Evolutionary conservation across 2,329 filamentous ascomycete genomes (phyloP).

Genomic region (Verticillium isaacii): DNA sequence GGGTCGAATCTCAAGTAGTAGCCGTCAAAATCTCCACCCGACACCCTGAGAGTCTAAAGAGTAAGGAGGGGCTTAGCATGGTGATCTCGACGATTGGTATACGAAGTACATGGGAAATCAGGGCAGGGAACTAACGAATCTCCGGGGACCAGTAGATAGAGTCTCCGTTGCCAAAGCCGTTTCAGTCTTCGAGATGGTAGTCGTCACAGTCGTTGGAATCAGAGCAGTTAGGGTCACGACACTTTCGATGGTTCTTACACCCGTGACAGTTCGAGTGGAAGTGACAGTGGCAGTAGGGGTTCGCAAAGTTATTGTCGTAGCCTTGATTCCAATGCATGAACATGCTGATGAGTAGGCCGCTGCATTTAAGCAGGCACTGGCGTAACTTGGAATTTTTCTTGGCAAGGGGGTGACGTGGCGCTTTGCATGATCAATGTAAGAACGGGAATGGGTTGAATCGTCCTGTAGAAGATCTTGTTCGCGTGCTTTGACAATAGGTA

Average conservation of each 20-base stretch:
- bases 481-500: not conserved
- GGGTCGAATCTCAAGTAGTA: too few species aligned
- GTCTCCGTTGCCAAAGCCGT: constrained; percentile 3
- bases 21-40: too few species aligned
- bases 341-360: constrained; percentile 15
- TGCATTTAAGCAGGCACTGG: constrained; percentile 11
- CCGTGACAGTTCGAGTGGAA: constrained; percentile 21
- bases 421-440: not conserved
- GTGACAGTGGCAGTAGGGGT: constrained; percentile 31
- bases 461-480: too few species aligned
- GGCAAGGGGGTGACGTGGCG: constrained; percentile 1
- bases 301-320: constrained; percentile 9
- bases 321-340: constrained; percentile 13
- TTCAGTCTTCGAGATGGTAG: not conserved
- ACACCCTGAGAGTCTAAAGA: too few species aligned
- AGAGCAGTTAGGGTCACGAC: constrained; percentile 4
- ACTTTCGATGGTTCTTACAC: constrained; percentile 1
- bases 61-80: too few species aligned
- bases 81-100: too few species aligned
- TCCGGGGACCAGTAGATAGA: not conserved
- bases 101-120: too few species aligned
- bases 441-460: not conserved
- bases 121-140: not conserved
- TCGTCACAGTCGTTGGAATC: constrained; percentile 1
- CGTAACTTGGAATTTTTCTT: constrained; percentile 13